Evolutionary conservation across 192 early-diverging fungal genomes (phyloP), one percentile per base, ranked within the genome.

Genomic region (Rhizoclosmatium sp.): DNA sequence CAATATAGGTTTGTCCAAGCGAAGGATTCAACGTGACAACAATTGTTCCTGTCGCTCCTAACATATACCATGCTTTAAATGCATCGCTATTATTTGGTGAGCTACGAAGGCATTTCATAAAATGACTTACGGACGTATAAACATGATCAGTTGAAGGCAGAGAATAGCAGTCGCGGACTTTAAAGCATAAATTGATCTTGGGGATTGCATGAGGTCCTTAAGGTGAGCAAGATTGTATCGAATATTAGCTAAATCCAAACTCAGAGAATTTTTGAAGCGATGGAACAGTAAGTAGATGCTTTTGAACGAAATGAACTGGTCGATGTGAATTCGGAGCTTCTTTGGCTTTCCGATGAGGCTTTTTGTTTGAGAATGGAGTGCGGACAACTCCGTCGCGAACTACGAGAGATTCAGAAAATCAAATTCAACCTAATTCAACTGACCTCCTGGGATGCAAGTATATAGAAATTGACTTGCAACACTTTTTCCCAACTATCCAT

Each of bases 111-210:
- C 31, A 65, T n/a, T 40, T 31, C n/a, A 59, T 65, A 39, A 39
- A 65, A 39, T 10, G 40, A 31, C 76, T 78, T 56, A 78, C 76
- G 78, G 78, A 14, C 71, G 67, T 48, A 41, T 49, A 48, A 58
- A 70, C 39, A 79, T 31, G 14, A 71, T 60, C 4, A 79, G 19
- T 3, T 60, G 60, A n/a, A 79, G 23, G 49, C 69, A 62, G 16
- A 71, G 61, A 21, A 79, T 42, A 7, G 78, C 78, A 7, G 51
- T 60, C 3, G 78, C 47, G 23, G 23, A 79, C 41, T 79, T 79
- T 4, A 72, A 44, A 23, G 47, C 66, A 58, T 79, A 79, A 45
- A 79, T 60, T 3, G 78, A 79, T n/a, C 12, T n/a, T 16, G 10
- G 4, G 19, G 65, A 68, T 47, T 69, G 14, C 19, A 61, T 9